phyloP scores from a whole-genome alignment of 441 rosid genomes.

The Capsella rubella region DNA sequence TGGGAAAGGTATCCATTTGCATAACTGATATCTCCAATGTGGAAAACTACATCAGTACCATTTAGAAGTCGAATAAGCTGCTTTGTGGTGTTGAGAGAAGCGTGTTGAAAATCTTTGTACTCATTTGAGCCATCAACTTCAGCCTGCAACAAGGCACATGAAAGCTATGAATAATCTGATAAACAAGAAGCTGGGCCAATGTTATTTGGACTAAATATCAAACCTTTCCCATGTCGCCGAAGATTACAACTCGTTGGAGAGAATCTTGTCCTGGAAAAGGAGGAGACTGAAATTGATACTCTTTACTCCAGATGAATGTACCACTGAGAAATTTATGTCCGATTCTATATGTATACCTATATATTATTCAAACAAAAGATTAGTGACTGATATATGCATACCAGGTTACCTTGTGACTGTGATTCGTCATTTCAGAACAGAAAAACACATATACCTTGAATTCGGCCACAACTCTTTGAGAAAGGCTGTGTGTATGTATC shows the following conservation, averaged over 20 bases:
- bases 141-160: slow-evolving; percentile 51
- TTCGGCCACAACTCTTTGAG: slow-evolving; percentile 85
- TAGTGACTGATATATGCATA: background rate
- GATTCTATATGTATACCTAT: slow-evolving; percentile 73
- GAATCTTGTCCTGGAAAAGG: slow-evolving; percentile 88
- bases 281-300: slow-evolving; percentile 73
- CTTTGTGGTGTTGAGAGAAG: slow-evolving; percentile 78
- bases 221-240: slow-evolving; percentile 98
- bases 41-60: slow-evolving; percentile 74
- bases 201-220: slow-evolving; percentile 27
- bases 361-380: slow-evolving; percentile 25
- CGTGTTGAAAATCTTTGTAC: slow-evolving; percentile 66
- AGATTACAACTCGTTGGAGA: slow-evolving; percentile 74
- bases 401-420: too few relatives aligned
- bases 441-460: slow-evolving; percentile 49
- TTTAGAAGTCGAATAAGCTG: slow-evolving; percentile 69
- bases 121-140: slow-evolving; percentile 85
- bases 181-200: background rate
- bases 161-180: slow-evolving; percentile 13
- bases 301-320: slow-evolving; percentile 67
- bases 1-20: slow-evolving; percentile 86
- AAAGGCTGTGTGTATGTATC: slow-evolving; percentile 82
- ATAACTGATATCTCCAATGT: slow-evolving; percentile 82
- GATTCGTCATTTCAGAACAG: background rate
- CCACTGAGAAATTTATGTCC: slow-evolving; percentile 71